Evolutionary conservation across 1,284 basidiomycete species (phyloP).

Genomic region (Ustilago hordei): DNA sequence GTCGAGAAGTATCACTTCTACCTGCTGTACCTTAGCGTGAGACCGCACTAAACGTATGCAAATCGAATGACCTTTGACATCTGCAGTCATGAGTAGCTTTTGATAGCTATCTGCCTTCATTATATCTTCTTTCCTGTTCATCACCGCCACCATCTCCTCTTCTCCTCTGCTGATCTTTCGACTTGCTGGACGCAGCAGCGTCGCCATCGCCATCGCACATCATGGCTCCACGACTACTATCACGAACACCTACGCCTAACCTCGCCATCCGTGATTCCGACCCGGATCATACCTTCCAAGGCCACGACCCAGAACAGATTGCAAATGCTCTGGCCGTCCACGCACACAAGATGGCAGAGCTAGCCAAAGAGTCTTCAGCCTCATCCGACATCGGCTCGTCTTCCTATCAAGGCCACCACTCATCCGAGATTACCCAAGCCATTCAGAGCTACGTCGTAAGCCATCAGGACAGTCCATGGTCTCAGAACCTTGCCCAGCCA

Average conservation of each 20-base stretch:
- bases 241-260: neutral
- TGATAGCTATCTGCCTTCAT: neutral
- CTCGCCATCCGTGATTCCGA: constrained; percentile 16
- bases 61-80: neutral
- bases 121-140: neutral
- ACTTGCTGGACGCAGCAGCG: constrained; percentile 12
- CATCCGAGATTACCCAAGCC: constrained; percentile 48
- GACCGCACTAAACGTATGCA: neutral
- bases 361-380: constrained; percentile 26
- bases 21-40: neutral
- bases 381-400: constrained; percentile 2
- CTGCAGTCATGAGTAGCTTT: neutral
- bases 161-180: neutral
- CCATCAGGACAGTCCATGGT: constrained; percentile 38
- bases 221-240: constrained; percentile 24
- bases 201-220: constrained; percentile 4
- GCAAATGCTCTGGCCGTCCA: constrained; percentile 41
- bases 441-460: constrained; percentile 42
- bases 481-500: constrained; percentile 21
- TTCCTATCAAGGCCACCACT: constrained; percentile 39
- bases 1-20: neutral
- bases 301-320: constrained; percentile 48
- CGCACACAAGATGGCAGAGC: constrained; percentile 32
- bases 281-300: constrained; percentile 39
- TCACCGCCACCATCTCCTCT: constrained; percentile 1